These are phyloP conservation scores for Salix purpurea DNA, from an alignment of 345 rosid species.

Conservation along the genomic window DNA sequence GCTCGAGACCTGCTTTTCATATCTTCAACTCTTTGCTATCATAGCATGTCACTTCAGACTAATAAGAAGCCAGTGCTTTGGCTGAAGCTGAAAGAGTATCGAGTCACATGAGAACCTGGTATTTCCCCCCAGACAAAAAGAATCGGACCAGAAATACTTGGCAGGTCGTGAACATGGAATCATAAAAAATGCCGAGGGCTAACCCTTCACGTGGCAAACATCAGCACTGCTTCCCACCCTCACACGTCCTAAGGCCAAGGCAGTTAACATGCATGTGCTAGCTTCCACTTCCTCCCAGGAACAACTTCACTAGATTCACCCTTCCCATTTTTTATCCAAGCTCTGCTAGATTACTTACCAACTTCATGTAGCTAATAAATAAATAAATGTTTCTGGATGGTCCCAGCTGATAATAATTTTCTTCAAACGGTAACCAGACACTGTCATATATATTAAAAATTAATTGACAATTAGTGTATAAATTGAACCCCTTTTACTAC, in stretches of 20 bases:
- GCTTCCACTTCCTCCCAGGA: background rate
- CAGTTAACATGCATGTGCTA: background rate
- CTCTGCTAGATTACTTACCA: background rate
- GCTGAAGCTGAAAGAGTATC: constrained; percentile 3
- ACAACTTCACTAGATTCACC: background rate
- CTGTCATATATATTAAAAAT: no score
- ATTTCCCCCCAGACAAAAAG: background rate
- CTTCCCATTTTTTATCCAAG: background rate
- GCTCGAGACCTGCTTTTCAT: fast-evolving
- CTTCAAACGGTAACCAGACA: no score
- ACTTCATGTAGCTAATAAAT: background rate
- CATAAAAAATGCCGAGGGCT: background rate
- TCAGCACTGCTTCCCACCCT: constrained; percentile 19
- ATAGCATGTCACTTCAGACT: no score
- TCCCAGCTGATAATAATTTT: no score
- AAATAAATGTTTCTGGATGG: no score
- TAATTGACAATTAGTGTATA: no score
- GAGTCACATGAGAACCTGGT: constrained; percentile 18
- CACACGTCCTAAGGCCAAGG: background rate
- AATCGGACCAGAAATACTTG: background rate
- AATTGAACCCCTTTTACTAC: no score
- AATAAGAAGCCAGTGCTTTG: background rate
- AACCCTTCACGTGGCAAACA: constrained; percentile 26
- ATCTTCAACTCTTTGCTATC: no score
- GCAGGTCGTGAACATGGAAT: background rate